Percentiles rank a stretch among this genome's conserved stretches.
These are phyloP conservation scores for Croton setiger DNA, from an alignment of 441 rosid genomes.

Conservation along the genomic window DNA sequence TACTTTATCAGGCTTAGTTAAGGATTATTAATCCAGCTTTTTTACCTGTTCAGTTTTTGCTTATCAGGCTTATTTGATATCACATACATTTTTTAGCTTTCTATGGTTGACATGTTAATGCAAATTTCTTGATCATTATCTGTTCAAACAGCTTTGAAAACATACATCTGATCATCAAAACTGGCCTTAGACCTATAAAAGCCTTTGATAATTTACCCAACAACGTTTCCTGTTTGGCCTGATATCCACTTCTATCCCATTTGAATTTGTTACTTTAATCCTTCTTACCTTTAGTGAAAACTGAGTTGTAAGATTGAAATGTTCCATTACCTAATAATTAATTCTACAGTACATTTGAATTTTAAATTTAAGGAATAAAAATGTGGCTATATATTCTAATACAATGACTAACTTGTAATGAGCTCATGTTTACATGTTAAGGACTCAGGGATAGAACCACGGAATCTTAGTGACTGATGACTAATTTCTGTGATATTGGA, in stretches of 20 bases:
- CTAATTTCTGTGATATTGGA: background rate
- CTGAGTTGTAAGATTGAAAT: background rate
- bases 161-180: background rate
- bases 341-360: background rate
- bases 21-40: background rate
- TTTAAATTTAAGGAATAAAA: background rate
- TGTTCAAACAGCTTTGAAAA: background rate
- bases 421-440: background rate
- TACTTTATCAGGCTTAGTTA: no score
- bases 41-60: background rate
- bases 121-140: background rate
- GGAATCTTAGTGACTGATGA: background rate
- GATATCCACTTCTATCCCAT: background rate
- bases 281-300: background rate
- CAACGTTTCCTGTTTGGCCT: background rate
- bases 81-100: background rate
- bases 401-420: background rate
- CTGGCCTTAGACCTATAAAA: background rate
- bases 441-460: background rate
- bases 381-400: background rate
- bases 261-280: background rate
- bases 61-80: background rate
- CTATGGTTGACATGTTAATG: background rate
- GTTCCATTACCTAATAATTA: background rate
- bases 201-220: background rate